Evolutionary conservation across 495 filamentous ascomycete species (phyloP), one percentile per base, ranked within the genome.

Genomic region (Cairneyella variabilis): DNA sequence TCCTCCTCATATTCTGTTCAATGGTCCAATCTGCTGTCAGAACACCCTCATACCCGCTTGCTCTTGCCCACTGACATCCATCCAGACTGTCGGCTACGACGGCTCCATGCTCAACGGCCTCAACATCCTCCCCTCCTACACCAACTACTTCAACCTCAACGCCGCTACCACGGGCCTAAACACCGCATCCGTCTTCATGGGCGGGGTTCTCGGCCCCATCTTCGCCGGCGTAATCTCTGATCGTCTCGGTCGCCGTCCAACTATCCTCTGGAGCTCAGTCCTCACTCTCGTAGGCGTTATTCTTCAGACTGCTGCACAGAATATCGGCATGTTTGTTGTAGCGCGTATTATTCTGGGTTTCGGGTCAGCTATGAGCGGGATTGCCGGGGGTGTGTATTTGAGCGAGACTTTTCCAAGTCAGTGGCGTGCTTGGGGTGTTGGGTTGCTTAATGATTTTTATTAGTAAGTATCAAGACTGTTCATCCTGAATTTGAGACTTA

Each of bases 41-140:
- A 6, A 32, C 12, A 26, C 6, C 20, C 16, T 32, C 3, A n/a
- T 37, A 3, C 32, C 6, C 16, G 7, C 49, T 48, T 49, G 20
- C 30, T 45, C 32, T n/a, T 22, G 4, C 30, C 23, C 47, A 18
- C 36, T 50, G 8, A 51, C 45, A 20, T 11, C n/a, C 69, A 32
- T 36, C 40, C 69, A 22, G 76, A 80, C 57, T 49, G 51, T 14
- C 58, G 76, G 74, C 4, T 79, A 76, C 57, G 76, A 79, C 51
- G 71, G 72, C 20, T 76, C 73, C 3, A 74, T 76, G 70, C 32
- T 76, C 49, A 79, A 79, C 48, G 75, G 75, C 1, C 67, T 80
- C 26, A 78, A 79, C 41, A 78, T 79, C 46, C 57, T 80, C 1
- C 71, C 74, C 0, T 67, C 62, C 6, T 80, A 79, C 48, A 71